phyloP scores from a whole-genome alignment of 2,329 filamentous ascomycete genomes.

The Curvularia sp. region DNA sequence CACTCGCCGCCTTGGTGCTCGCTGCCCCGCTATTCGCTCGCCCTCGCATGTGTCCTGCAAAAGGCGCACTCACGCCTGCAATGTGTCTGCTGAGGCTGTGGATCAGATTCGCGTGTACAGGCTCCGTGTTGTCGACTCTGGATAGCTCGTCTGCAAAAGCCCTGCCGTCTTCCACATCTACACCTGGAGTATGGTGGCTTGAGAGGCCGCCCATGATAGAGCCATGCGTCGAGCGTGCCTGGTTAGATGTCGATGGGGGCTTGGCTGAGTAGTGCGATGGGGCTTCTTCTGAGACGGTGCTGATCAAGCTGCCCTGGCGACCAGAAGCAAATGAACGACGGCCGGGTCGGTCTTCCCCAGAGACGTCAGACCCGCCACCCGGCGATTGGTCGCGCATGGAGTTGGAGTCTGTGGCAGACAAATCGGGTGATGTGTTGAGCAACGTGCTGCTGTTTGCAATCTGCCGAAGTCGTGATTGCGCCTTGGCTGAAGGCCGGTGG shows the following conservation, averaged over 20 bases:
- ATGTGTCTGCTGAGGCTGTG: constrained; percentile 44
- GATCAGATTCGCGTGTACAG: constrained; percentile 45
- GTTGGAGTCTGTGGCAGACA: constrained; percentile 43
- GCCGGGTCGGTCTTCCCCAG: constrained; percentile 28
- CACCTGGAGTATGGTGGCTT: constrained; percentile 23
- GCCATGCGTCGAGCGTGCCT: constrained; percentile 32
- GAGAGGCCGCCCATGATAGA: constrained; percentile 34
- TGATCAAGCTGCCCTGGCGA: constrained; percentile 40
- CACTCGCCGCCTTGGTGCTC: constrained; percentile 24
- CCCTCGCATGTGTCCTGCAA: constrained; percentile 28
- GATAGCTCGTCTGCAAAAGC: constrained; percentile 48
- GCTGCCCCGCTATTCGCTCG: constrained; percentile 22
- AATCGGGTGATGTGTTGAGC: constrained; percentile 51
- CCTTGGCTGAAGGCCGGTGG: constrained; percentile 80
- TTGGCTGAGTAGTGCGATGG: constrained; percentile 27
- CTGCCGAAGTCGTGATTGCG: constrained; percentile 80
- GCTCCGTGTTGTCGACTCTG: constrained; percentile 48
- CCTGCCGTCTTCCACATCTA: constrained; percentile 40
- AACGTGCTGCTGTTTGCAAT: constrained; percentile 80
- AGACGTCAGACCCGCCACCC: constrained; percentile 35
- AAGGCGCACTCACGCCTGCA: constrained; percentile 39
- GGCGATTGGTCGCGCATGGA: constrained; percentile 44
- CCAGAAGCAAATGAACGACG: constrained; percentile 45
- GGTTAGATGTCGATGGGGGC: constrained; percentile 24
- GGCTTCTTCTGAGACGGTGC: constrained; percentile 40